phyloP scores from a whole-genome alignment of 2,329 filamentous ascomycete species.

The Chalaropsis ovoidea region DNA sequence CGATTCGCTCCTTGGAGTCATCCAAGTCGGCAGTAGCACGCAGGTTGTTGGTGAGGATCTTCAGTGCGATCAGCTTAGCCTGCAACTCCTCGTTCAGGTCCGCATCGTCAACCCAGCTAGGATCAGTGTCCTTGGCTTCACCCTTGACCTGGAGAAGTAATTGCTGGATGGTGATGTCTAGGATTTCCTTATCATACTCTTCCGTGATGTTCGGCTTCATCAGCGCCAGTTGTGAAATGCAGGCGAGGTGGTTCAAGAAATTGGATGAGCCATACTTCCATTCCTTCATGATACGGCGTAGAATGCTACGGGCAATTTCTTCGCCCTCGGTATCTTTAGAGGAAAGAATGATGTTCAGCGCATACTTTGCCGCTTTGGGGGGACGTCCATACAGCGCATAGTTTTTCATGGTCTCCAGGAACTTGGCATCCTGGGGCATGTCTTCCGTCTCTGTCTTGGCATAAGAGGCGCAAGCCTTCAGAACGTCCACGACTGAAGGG shows the following conservation, averaged over 20 bases:
- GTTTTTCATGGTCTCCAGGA: conserved; percentile 67
- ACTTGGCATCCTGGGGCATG: conserved; percentile 69
- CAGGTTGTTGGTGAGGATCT: conserved; percentile 75
- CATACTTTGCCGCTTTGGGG: conserved; percentile 80
- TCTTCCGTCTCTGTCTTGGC: conserved; percentile 77
- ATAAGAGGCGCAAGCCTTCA: conserved; percentile 90
- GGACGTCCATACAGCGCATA: conserved; percentile 78
- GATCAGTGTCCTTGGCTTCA: conserved; percentile 43
- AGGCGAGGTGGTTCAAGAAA: conserved; percentile 65
- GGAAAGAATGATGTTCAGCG: conserved; percentile 78
- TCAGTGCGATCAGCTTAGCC: conserved; percentile 74
- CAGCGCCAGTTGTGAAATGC: conserved; percentile 65
- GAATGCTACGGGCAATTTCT: conserved; percentile 73
- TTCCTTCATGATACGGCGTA: conserved; percentile 63
- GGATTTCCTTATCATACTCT: conserved; percentile 64
- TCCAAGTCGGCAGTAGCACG: conserved; percentile 45
- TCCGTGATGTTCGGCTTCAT: conserved; percentile 62
- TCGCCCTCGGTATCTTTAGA: conserved; percentile 62
- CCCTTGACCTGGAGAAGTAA: conserved; percentile 62
- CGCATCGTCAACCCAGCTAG: conserved; percentile 57
- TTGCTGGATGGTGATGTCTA: conserved; percentile 65
- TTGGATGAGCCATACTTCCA: conserved; percentile 63
- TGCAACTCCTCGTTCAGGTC: conserved; percentile 69
- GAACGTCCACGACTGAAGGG: conserved; percentile 67
- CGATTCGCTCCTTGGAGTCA: conserved; percentile 48